A percentile compares a stretch with the other conserved stretches of the same genome.
phyloP scores from a whole-genome alignment of 805 yeast species.

The Pichia membranifaciens region DNA sequence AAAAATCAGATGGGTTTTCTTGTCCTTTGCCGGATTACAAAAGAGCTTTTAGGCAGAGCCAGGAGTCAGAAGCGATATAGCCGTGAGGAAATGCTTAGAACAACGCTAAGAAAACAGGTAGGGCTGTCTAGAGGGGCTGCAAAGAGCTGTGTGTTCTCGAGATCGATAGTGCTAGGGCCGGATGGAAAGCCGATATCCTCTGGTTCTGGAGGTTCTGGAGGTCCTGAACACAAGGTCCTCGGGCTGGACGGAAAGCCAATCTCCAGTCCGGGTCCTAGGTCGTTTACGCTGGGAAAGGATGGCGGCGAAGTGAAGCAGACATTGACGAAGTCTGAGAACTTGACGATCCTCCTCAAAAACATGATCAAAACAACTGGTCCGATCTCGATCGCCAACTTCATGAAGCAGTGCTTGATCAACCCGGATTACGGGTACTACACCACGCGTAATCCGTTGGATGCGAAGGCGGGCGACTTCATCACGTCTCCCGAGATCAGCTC shows the following conservation, averaged over 20 bases:
- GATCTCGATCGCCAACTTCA: slow-evolving; percentile 61
- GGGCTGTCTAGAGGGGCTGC: background rate
- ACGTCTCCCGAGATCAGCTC: slow-evolving; percentile 87
- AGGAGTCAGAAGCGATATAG: too few species aligned
- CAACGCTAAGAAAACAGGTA: background rate
- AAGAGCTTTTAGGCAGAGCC: too few species aligned
- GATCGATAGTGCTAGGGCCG: slow-evolving; percentile 8
- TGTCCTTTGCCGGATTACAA: too few species aligned
- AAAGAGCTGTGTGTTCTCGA: background rate
- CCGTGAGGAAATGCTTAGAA: background rate
- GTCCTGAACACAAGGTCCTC: background rate
- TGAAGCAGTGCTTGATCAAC: slow-evolving; percentile 76
- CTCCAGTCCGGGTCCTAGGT: too few species aligned
- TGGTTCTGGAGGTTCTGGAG: background rate
- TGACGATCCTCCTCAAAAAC: slow-evolving; percentile 35
- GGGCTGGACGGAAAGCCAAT: slow-evolving; percentile 7
- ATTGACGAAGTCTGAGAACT: slow-evolving; percentile 9
- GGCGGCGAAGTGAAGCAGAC: slow-evolving; percentile 4
- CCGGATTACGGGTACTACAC: slow-evolving; percentile 78
- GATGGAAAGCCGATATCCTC: slow-evolving; percentile 10
- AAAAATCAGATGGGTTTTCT: too few species aligned
- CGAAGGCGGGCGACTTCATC: slow-evolving; percentile 59
- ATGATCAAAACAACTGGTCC: slow-evolving; percentile 71
- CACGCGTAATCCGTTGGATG: slow-evolving; percentile 58
- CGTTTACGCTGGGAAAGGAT: background rate